Percentiles rank a stretch among this genome's conserved stretches.
Conservation (phyloP, 768 basidiomycete genomes). For the Termitomyces heimii region DNA sequence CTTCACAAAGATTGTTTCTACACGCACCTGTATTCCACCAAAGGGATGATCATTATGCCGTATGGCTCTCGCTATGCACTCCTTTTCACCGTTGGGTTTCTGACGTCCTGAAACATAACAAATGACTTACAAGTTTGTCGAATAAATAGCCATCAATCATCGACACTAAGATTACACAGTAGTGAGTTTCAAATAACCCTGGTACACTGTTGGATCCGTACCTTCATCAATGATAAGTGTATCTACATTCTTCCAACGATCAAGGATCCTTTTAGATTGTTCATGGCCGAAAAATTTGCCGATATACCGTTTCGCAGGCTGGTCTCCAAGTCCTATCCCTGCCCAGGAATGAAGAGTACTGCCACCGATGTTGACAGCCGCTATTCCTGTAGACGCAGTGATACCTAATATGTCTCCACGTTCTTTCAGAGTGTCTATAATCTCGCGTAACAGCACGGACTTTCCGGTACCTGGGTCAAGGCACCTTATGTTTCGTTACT, state of each 20-base stretch:
- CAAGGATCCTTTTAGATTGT: slow-evolving; percentile 31
- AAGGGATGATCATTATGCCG: slow-evolving; percentile 55
- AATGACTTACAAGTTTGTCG: slow-evolving; percentile 62
- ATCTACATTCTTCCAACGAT: slow-evolving; percentile 56
- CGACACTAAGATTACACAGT: slow-evolving; percentile 51
- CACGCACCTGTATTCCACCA: slow-evolving; percentile 76
- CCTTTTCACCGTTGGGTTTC: slow-evolving; percentile 33
- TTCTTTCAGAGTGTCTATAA: slow-evolving; percentile 46
- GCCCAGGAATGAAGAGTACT: slow-evolving; percentile 79
- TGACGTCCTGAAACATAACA: background rate
- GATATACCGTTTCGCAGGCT: slow-evolving; percentile 42
- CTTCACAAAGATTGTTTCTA: background rate
- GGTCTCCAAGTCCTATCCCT: slow-evolving; percentile 71
- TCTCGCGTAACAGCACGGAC: slow-evolving; percentile 72
- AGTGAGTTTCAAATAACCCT: background rate
- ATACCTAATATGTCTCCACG: slow-evolving; percentile 45
- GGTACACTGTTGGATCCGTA: slow-evolving; percentile 25
- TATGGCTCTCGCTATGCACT: slow-evolving; percentile 54
- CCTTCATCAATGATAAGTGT: slow-evolving; percentile 86
- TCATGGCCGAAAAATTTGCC: slow-evolving; percentile 45
- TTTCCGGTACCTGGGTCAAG: slow-evolving; percentile 63
- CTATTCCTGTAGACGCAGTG: slow-evolving; percentile 78
- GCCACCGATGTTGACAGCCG: slow-evolving; percentile 80
- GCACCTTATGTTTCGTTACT: background rate
- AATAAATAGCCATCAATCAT: slow-evolving; percentile 83